Evolutionary conservation across 306 rosid species (phyloP).

Genomic region (Canavalia gladiata): DNA sequence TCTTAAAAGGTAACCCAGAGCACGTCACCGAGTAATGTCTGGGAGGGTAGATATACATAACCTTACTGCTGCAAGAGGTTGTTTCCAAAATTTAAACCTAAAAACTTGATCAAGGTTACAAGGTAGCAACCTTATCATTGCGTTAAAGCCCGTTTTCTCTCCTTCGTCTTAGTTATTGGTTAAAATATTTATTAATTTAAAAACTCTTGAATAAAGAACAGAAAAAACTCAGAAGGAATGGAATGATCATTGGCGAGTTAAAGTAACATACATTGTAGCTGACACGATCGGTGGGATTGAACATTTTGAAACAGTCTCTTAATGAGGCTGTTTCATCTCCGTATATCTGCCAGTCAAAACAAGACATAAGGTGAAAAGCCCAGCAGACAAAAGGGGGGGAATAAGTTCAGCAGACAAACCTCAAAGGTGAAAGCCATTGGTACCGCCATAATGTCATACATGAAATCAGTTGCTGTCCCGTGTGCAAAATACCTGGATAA

Average conservation of each 20-base stretch:
- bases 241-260: conserved; percentile 14
- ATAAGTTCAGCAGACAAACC: conserved; percentile 63
- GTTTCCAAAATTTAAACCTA: conserved; percentile 4
- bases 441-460: conserved; percentile 83
- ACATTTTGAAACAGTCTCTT: conserved; percentile 95
- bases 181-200: not conserved
- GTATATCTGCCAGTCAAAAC: conserved; percentile 71
- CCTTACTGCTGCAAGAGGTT: not conserved
- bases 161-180: conserved; percentile 25
- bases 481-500: conserved; percentile 89
- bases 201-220: not conserved
- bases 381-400: conserved; percentile 7
- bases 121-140: not conserved
- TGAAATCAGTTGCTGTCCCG: conserved; percentile 97
- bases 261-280: conserved; percentile 75
- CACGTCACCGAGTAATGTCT: not conserved
- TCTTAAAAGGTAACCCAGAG: not conserved
- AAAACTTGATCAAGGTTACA: not conserved
- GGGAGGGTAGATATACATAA: not conserved
- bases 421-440: conserved; percentile 99
- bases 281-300: conserved; percentile 79
- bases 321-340: conserved; percentile 85
- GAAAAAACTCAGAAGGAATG: conserved; percentile 5
- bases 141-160: not conserved
- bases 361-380: conserved; percentile 33